phyloP scores from a whole-genome alignment of 169 alveolate species.

The Theileria equi region DNA sequence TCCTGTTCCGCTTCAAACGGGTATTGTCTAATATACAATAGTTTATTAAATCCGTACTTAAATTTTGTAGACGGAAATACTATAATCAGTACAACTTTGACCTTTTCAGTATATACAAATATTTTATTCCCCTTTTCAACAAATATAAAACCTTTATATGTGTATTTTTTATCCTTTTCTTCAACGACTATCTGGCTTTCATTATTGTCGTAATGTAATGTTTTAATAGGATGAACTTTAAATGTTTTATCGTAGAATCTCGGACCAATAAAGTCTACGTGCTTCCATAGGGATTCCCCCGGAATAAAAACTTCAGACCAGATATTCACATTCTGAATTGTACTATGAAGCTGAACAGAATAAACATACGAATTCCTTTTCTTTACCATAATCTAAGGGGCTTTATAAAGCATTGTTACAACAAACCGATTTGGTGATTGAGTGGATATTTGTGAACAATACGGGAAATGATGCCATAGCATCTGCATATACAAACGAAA shows the following conservation, averaged over 20 bases:
- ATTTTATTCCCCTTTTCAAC: constrained; percentile 41
- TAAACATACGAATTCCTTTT: too few relatives aligned
- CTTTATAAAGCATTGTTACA: background rate
- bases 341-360: background rate
- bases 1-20: constrained; percentile 47
- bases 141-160: constrained; percentile 12
- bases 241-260: background rate
- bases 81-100: constrained; percentile 16
- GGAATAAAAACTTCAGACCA: constrained; percentile 44
- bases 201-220: background rate
- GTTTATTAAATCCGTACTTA: background rate
- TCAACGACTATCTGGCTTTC: background rate
- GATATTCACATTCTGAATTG: background rate
- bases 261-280: constrained; percentile 24
- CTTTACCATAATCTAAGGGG: background rate
- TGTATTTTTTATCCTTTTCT: constrained; percentile 2
- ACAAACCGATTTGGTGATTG: background rate
- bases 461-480: constrained; percentile 34
- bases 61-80: constrained; percentile 8
- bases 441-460: constrained; percentile 17
- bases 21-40: constrained; percentile 25
- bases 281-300: constrained; percentile 32
- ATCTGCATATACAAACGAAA: constrained; percentile 44
- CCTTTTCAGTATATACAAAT: constrained; percentile 19
- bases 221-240: background rate